Conservation (phyloP, 139 green algal species). For the Chlorella sp. region DNA sequence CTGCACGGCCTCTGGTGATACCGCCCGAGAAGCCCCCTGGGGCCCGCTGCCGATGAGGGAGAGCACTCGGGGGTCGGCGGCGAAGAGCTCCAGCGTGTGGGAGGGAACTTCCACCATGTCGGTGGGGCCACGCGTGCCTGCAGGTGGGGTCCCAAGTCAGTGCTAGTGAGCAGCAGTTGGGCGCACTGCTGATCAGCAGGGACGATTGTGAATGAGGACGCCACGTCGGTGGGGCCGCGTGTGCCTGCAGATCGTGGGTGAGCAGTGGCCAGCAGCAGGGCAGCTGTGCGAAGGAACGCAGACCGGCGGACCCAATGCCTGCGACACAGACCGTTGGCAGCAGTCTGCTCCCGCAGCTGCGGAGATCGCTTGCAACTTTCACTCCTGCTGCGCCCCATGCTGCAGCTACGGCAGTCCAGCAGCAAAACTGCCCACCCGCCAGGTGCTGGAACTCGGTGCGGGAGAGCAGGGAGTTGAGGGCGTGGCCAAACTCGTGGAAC, state of each 20-base stretch:
- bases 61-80: constrained; percentile 55
- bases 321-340: no score
- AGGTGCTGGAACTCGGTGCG: constrained; percentile 89
- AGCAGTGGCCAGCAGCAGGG: no score
- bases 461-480: constrained; percentile 84
- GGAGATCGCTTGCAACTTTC: no score
- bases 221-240: constrained; percentile 81
- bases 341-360: no score
- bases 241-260: constrained; percentile 60
- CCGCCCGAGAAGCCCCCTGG: background rate
- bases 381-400: background rate
- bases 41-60: background rate
- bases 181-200: no score
- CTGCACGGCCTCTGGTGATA: background rate
- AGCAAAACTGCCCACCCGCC: constrained; percentile 55
- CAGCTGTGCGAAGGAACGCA: no score
- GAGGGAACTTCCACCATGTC: constrained; percentile 92
- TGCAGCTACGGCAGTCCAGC: background rate
- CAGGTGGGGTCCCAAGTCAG: no score
- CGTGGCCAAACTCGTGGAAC: constrained; percentile 94
- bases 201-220: no score
- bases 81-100: constrained; percentile 88
- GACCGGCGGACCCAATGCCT: no score
- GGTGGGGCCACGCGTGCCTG: constrained; percentile 74
- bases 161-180: no score